Evolutionary conservation across 2,329 filamentous ascomycete species (phyloP).

Genomic region (Onygena corvina): DNA sequence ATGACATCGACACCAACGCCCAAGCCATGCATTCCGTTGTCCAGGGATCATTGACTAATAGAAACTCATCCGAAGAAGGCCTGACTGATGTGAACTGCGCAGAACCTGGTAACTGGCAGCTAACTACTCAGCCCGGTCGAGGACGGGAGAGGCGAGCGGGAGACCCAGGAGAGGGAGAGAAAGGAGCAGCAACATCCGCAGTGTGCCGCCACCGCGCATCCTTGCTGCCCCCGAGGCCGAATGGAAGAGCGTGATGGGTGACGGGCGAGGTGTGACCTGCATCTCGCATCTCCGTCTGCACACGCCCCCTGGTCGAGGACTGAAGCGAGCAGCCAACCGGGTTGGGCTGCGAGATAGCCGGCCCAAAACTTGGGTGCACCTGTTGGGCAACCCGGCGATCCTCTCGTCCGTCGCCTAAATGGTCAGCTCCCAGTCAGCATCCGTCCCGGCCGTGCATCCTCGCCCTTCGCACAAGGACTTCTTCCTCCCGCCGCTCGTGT

Average conservation of each 20-base stretch:
- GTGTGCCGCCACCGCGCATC: conserved; percentile 3
- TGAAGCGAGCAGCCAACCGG: neutral
- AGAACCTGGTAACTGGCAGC: no score
- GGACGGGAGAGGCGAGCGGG: no score
- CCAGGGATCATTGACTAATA: neutral
- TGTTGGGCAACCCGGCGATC: conserved; percentile 3
- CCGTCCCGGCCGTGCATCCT: neutral
- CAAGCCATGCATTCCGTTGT: no score
- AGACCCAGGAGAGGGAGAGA: no score
- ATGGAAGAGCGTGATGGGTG: no score
- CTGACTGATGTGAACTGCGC: no score
- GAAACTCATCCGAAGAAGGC: no score
- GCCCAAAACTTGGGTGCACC: neutral
- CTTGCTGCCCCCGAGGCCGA: no score
- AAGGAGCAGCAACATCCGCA: no score
- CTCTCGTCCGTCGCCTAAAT: neutral
- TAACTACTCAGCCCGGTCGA: no score
- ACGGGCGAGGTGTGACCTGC: neutral
- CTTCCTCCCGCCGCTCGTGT: neutral
- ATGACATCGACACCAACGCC: neutral
- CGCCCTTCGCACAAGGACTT: neutral
- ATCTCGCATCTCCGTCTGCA: neutral
- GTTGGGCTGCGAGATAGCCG: conserved; percentile 1
- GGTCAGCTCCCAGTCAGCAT: neutral
- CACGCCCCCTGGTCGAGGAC: neutral